Evolutionary conservation across 208 protist genomes (phyloP).

Genomic region (Herpetomonas samuelpessoai): DNA sequence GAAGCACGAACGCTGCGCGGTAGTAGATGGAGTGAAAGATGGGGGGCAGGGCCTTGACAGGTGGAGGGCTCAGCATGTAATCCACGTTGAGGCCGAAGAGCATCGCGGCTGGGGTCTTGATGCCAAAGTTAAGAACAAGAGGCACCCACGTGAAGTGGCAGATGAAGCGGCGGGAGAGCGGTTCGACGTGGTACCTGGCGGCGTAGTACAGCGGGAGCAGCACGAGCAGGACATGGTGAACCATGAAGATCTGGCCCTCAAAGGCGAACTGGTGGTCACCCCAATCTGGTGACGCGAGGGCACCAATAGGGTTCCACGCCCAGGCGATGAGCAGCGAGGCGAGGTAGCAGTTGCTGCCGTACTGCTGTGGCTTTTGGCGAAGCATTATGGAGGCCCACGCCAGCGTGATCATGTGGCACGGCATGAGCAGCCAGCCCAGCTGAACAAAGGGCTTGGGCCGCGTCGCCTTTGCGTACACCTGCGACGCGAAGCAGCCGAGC

Average conservation of each 20-base stretch:
- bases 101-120: constrained; percentile 39
- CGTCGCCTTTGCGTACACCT: constrained; percentile 45
- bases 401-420: constrained; percentile 69
- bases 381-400: constrained; percentile 52
- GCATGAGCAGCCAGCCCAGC: constrained; percentile 80
- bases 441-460: constrained; percentile 67
- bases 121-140: constrained; percentile 44
- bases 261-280: constrained; percentile 54
- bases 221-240: constrained; percentile 66
- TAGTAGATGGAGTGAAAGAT: constrained; percentile 29
- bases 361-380: constrained; percentile 21
- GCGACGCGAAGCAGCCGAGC: constrained; percentile 31
- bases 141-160: constrained; percentile 60
- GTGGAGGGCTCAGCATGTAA: constrained; percentile 72
- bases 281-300: constrained; percentile 45
- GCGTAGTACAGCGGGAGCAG: constrained; percentile 68
- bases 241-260: constrained; percentile 47
- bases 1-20: constrained; percentile 25
- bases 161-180: constrained; percentile 34
- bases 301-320: constrained; percentile 39
- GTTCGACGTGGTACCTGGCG: constrained; percentile 44
- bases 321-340: constrained; percentile 59
- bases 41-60: constrained; percentile 16
- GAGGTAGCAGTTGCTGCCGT: constrained; percentile 49
- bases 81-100: constrained; percentile 73